A percentile compares a stretch with the other conserved stretches of the same genome.
phyloP scores from a whole-genome alignment of 495 filamentous ascomycete species.

The Penicillium ochrochloron region DNA sequence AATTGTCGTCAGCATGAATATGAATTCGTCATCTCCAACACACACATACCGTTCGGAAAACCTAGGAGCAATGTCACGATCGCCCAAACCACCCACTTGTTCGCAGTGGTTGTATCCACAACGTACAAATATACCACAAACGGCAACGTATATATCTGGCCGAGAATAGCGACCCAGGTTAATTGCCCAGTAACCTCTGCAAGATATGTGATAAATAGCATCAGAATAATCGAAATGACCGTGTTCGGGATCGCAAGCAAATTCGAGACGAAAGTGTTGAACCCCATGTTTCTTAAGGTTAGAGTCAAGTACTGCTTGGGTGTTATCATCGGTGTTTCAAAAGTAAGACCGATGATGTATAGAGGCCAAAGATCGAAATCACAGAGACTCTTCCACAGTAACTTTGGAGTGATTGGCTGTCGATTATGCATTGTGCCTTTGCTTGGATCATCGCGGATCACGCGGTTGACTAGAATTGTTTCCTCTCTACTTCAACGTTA shows the following conservation, averaged over 20 bases:
- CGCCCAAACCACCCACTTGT: constrained; percentile 59
- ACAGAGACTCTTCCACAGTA: constrained; percentile 53
- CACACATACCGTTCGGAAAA: constrained; percentile 57
- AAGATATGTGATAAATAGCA: constrained; percentile 53
- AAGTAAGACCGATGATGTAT: constrained; percentile 57
- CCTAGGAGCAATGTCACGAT: constrained; percentile 61
- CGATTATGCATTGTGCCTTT: constrained; percentile 69
- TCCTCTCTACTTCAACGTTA: constrained; percentile 30
- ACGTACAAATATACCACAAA: constrained; percentile 59
- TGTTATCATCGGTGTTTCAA: constrained; percentile 55
- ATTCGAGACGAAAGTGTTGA: constrained; percentile 67
- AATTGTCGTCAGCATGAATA: constrained; percentile 10
- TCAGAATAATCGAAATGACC: constrained; percentile 40
- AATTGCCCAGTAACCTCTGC: constrained; percentile 55
- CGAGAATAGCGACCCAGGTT: constrained; percentile 48
- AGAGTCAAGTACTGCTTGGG: constrained; percentile 64
- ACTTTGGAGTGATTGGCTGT: constrained; percentile 50
- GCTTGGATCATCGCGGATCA: constrained; percentile 73
- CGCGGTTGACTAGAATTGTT: constrained; percentile 72
- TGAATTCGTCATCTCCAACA: constrained; percentile 36
- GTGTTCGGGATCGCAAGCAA: constrained; percentile 64
- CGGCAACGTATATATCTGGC: constrained; percentile 60
- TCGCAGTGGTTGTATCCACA: constrained; percentile 46
- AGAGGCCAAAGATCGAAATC: constrained; percentile 62
- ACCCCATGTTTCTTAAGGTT: constrained; percentile 61